Evolutionary conservation across 805 yeast genomes (phyloP), one percentile per base, ranked within the genome.

Genomic region (Cyberlindnera nakhonratchasimensis): DNA sequence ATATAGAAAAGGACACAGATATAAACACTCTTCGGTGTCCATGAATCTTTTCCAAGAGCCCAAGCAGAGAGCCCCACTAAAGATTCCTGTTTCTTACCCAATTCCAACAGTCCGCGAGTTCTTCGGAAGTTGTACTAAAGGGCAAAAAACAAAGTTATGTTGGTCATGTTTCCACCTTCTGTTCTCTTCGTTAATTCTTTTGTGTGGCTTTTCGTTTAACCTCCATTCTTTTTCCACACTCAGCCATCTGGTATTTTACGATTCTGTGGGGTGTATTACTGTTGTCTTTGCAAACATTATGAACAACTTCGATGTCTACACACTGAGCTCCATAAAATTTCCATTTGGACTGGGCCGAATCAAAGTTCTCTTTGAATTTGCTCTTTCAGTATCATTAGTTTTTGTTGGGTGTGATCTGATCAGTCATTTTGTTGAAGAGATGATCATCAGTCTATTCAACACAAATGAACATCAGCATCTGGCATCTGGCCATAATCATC

Each of bases 1-100:
- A 0, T 86, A 80, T 54, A 80, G 99, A 70, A 80, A 90, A 53
- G 99, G 99, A 6, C 99, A 91, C 63, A 76, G 91, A 53, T 91
- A 91, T 61, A 91, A 91, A 61, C 98, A 91, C 63, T 89, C 97
- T 3, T 89, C 96, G 8, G 96, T 91, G 6, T 88, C 96, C 5
- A 85, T 91, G 93, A 90, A 91, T 62, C 75, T 91, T 60, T 91
- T 93, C 61, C 96, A 87, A 62, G 97, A 91, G 57, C 96, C 97
- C 1, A 84, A 89, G 13, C 77, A 71, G 30, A 71, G 81, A 28
- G 80, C 84, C 5, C 84, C 89, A 1, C 74, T 82, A 50, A 86
- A 89, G 14, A 79, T 89, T 8, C 96, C 96, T 2, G 82, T 77
- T 19, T 64, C 76, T 1, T 57, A 66, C 32, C 75, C 75, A 7